Base-by-base conservation (phyloP, 768 basidiomycete species). In the Mycena albidolilacea region DNA sequence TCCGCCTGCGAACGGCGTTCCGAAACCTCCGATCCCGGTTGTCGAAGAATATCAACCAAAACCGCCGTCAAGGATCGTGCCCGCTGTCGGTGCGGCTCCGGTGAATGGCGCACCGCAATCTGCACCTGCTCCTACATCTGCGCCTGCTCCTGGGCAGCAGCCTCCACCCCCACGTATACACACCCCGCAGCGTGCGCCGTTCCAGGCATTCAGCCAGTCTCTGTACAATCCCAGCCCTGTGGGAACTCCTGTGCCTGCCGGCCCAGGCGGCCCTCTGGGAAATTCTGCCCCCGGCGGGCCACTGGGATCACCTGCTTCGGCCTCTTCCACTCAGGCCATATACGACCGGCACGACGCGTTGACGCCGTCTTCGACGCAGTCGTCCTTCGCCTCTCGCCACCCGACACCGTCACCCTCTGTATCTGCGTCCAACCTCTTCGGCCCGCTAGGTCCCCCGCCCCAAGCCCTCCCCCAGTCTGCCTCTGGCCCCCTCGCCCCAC, bases 1-100 rank as follows among this genome's bases (percentile, higher is more conserved):
- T 0, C 87, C 87, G 4, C 76, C 87, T 35, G 74, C 85, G 0
- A 89, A 88, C 75, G 88, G 84, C 58, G 85, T 82, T 14, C 92
- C 92, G 0, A 90, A 88, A 76, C 94, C 94, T 8, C 72, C 85
- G 7, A 41, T 59, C 11, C 58, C 59, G 37, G n/a, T 41, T 17
- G 11, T 43, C 59, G 93, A 95, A 77, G 93, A 92, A 71, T 88
- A 86, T 76, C 78, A 82, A 39, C 84, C 81, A 44, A 81, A 83
- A 67, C 81, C 71, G 64, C 81, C 77, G 69, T 78, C 69, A 59
- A 46, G 61, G 39, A 39, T 52, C 59, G 37, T 17, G 11, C 21
- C 23, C 35, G 17, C 64, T 46, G 77, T 70, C 67, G 71, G 71
- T 44, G 67, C 69, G 39, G 70, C 64, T 73, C 70, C 76, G 4